A percentile compares a stretch with the other conserved stretches of the same genome.
phyloP scores from a whole-genome alignment of 164 flowering plant genomes.

The Vitis cinerea region DNA sequence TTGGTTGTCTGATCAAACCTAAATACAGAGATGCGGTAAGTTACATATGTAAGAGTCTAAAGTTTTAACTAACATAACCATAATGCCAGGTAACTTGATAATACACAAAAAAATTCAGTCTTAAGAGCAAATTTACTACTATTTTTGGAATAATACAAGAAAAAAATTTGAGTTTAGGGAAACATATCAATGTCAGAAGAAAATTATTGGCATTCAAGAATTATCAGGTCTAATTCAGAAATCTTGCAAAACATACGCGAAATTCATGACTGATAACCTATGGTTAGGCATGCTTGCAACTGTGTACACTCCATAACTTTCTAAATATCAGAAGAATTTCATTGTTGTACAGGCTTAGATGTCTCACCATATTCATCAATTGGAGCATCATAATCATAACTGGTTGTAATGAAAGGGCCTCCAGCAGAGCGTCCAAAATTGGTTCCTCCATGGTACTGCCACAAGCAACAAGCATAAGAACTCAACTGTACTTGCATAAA shows the following conservation, averaged over 20 bases:
- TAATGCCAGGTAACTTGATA: too few species aligned
- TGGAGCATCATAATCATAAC: slow-evolving; percentile 99
- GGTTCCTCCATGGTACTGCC: slow-evolving; percentile 96
- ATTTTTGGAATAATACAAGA: too few species aligned
- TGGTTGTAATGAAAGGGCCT: slow-evolving; percentile 93
- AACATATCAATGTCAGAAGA: too few species aligned
- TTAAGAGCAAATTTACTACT: too few species aligned
- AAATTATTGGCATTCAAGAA: too few species aligned
- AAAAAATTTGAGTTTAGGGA: too few species aligned
- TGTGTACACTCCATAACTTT: too few species aligned
- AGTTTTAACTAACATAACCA: neutral
- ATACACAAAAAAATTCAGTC: too few species aligned
- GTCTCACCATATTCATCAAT: slow-evolving; percentile 94
- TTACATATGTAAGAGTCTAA: neutral
- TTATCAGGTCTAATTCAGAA: too few species aligned
- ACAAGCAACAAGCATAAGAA: slow-evolving; percentile 11
- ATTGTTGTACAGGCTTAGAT: neutral
- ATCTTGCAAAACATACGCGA: too few species aligned
- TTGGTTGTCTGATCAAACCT: slow-evolving; percentile 91
- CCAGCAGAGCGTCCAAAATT: slow-evolving; percentile 98
- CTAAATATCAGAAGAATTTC: neutral
- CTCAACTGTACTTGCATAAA: neutral
- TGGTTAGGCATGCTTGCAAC: too few species aligned
- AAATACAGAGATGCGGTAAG: slow-evolving; percentile 9
- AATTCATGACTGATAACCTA: too few species aligned